Base-by-base conservation (phyloP, 306 rosid species). In the barrel medic (Medicago truncatula) region DNA sequence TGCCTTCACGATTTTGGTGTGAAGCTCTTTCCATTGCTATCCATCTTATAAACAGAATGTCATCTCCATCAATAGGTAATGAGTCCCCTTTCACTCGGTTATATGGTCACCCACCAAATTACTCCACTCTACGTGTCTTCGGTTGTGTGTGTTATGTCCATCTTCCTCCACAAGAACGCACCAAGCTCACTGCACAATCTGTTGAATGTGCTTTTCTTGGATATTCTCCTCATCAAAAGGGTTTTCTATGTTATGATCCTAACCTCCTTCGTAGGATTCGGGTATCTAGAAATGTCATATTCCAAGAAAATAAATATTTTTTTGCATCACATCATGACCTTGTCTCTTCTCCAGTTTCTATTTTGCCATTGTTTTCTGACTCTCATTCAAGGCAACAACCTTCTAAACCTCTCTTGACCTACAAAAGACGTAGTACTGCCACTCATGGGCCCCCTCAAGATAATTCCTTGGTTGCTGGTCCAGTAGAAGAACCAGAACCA, bases 121-220 rank as follows among this genome's bases (percentile, higher is more conserved):
- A 67, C 23, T 11, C 39, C 9, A 67, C 7, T 44, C 23, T 47
- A 25, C 60, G 9, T 12, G 25, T 43, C 1, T 47, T 25, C 49
- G 43, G 44, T 39, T 40, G 52, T 65, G 70, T 36, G 10, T 62
- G 67, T 65, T 16, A 39, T 39, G 50, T 39, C 52, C 70, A 65
- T 65, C 34, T 65, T 25, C 70, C 15, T 17, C 50, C 16, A 5
- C 31, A 65, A 16, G 70, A 65, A 40, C 52, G 52, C 52, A 16
- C 28, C 8, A 65, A 65, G n/a, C 70, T 65, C 9, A 65, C 34
- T 0, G 31, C 70, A 9, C 31, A 65, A 65, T 65, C 34, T 10
- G 60, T 17, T 54, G 18, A 18, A 54, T 8, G 28, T 5, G 4
- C 13, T 9, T 54, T 54, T 54, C 25, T 9, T 18, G 9, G 71